Evolutionary conservation across 768 basidiomycete species (phyloP), one percentile per base, ranked within the genome.

Genomic region (Scleroderma bovista): DNA sequence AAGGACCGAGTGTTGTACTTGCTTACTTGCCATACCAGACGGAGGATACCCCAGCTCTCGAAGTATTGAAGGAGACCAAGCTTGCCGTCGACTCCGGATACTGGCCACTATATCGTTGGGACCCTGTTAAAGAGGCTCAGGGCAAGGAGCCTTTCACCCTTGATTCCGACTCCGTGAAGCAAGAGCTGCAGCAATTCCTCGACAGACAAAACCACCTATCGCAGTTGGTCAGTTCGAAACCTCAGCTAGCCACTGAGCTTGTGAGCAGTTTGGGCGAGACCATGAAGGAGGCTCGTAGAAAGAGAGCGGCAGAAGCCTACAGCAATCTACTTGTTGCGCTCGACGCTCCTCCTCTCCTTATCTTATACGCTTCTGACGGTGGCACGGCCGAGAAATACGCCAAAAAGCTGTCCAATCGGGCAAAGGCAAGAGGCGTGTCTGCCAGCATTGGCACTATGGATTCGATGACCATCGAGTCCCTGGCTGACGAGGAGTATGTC

Each of bases 51-150:
- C 75, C 85, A 0, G 91, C 94, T 2, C 80, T 99, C 32, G 84
- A 94, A 31, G 72, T 98, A n/a, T 75, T 99, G 50, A 94, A 96
- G 73, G 93, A 95, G 73, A 99, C 94, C 22, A 99, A 98, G 65
- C 79, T 93, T 44, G 95, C 95, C 6, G 89, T 98, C 36, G 94
- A 97, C 59, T 79, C 88, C 10, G 95, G 95, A 3, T 95, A 94
- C 70, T 98, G 96, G 96, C 95, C 95, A 0, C 74, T 98, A 46
- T 99, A 98, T 75, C 81, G 96, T 49, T 99, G 95, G 94, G 86
- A 99, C 67, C 96, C 96, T 0, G 77, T 78, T 59, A 87, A 88
- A 66, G 90, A 93, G 60, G 69, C 68, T 22, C 69, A 68, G 39
- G 86, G 86, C 37, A 75, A 83, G 62, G 92, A 94, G 55, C 86